These are phyloP conservation scores for Jackrogersella minutella DNA, from an alignment of 495 filamentous ascomycete species.

Conservation along the genomic window DNA sequence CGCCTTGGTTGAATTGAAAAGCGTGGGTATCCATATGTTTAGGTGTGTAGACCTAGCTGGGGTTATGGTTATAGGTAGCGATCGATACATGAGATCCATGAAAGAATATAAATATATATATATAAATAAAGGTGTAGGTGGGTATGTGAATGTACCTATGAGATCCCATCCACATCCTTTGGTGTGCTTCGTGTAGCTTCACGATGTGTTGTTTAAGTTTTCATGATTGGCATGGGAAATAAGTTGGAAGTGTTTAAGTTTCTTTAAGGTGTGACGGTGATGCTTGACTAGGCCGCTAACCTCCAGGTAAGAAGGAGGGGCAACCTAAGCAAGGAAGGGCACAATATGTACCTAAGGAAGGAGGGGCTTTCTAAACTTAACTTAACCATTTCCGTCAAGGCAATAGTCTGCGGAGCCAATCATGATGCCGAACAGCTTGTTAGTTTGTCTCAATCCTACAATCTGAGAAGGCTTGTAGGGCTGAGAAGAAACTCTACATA, in stretches of 20 bases:
- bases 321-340: too few species aligned
- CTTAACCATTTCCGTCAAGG: slow-evolving; percentile 28
- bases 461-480: slow-evolving; percentile 34
- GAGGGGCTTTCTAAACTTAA: slow-evolving; percentile 19
- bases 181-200: not conserved
- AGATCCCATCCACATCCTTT: not conserved
- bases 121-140: not conserved
- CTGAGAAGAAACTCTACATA: slow-evolving; percentile 24
- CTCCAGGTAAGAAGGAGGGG: slow-evolving; percentile 15
- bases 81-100: not conserved
- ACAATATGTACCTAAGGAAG: not conserved
- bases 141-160: not conserved
- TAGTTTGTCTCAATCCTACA: slow-evolving; percentile 27
- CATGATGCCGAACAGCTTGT: not conserved
- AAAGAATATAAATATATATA: too few species aligned
- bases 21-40: not conserved
- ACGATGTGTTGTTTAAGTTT: not conserved
- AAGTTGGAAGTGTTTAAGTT: not conserved
- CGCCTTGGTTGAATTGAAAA: not conserved
- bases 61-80: slow-evolving; percentile 1
- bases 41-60: not conserved
- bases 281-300: not conserved
- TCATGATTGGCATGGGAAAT: not conserved
- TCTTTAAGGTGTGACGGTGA: not conserved
- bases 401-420: slow-evolving; percentile 39